A percentile compares a stretch with the other conserved stretches of the same genome.
phyloP scores from a whole-genome alignment of 257 asterid genomes.

The Anisodus acutangulus region DNA sequence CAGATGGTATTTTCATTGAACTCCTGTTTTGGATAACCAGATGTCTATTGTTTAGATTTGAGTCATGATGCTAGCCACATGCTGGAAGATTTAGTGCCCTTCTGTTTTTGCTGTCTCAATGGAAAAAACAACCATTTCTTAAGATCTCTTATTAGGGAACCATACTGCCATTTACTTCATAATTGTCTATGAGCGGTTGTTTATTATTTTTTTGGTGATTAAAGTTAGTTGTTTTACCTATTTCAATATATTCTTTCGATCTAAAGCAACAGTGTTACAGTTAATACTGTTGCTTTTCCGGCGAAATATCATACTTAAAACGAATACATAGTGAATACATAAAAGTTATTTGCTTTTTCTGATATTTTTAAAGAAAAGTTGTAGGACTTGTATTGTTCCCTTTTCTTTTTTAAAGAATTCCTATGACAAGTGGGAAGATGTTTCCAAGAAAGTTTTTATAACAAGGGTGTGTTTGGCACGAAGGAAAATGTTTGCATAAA shows the following conservation, averaged over 20 bases:
- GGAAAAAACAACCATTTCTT: conserved; percentile 2
- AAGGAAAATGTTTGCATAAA: too few relatives aligned
- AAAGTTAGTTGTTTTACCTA: neutral
- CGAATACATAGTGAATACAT: conserved; percentile 9
- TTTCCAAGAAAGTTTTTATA: neutral
- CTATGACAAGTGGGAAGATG: neutral
- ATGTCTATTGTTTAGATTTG: neutral
- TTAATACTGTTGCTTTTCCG: conserved; percentile 26
- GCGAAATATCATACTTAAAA: conserved; percentile 11
- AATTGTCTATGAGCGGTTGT: neutral
- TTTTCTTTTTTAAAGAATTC: neutral
- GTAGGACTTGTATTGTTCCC: conserved; percentile 1
- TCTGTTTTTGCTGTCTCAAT: conserved; percentile 10
- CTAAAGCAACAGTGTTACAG: neutral
- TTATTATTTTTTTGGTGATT: neutral
- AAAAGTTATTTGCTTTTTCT: neutral
- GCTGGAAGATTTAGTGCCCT: neutral
- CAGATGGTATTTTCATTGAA: neutral
- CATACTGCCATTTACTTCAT: neutral
- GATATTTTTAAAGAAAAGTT: neutral
- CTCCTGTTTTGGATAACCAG: neutral
- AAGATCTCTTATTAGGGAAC: conserved; percentile 23
- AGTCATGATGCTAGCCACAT: conserved; percentile 2
- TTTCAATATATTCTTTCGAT: neutral
- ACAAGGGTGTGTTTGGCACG: too few relatives aligned